phyloP scores from a whole-genome alignment of 148 eudicot species.

The Fagopyrum homotropicum region DNA sequence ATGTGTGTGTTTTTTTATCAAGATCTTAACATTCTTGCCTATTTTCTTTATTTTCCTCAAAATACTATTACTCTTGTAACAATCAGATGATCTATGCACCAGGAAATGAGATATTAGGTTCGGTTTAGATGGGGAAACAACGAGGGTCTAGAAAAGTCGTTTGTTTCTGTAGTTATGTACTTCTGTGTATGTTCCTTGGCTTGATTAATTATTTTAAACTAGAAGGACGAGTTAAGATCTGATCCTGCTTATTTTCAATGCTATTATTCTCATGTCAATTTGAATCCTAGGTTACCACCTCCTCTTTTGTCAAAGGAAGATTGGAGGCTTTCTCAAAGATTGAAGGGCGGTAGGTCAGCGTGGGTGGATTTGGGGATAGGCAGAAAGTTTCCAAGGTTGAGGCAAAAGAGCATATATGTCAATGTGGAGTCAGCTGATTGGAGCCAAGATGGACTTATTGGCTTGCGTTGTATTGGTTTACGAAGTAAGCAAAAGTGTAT shows the following conservation, averaged over 20 bases:
- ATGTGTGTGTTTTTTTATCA: too few species aligned
- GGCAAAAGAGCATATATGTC: constrained; percentile 48
- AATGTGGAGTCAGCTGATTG: constrained; percentile 67
- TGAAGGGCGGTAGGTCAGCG: constrained; percentile 76
- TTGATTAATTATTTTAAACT: not conserved
- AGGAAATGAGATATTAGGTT: not conserved
- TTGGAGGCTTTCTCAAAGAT: constrained; percentile 69
- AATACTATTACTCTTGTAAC: too few species aligned
- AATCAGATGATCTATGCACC: too few species aligned
- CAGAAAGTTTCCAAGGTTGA: constrained; percentile 60
- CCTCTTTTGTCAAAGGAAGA: constrained; percentile 86
- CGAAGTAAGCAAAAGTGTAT: constrained; percentile 85
- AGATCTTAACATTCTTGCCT: too few species aligned
- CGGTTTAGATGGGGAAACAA: too few species aligned
- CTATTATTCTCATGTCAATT: constrained; percentile 82
- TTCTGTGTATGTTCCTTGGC: not conserved
- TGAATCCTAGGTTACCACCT: constrained; percentile 94
- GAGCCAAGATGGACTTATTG: constrained; percentile 94
- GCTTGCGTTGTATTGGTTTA: constrained; percentile 79
- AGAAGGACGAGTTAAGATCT: constrained; percentile 76
- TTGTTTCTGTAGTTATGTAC: too few species aligned
- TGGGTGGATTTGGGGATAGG: constrained; percentile 87
- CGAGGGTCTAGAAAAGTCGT: not conserved
- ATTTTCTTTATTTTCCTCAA: too few species aligned
- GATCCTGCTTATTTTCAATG: constrained; percentile 84